Conservation (phyloP, 2,329 filamentous ascomycete genomes). For the Cordyceps fumosorosea region DNA sequence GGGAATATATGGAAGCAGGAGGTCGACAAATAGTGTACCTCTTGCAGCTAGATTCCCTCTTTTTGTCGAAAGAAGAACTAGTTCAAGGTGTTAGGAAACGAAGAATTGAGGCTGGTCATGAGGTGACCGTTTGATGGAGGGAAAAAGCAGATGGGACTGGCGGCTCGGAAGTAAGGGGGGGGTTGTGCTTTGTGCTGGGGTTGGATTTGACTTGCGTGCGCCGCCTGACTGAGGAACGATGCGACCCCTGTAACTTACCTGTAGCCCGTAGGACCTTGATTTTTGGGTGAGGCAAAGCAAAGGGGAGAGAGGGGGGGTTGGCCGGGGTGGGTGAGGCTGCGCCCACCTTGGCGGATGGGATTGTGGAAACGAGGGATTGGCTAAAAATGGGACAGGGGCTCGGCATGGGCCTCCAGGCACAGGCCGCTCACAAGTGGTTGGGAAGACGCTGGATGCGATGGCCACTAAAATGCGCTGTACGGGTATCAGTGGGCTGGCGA, state of each 20-base stretch:
- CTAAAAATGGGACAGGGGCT: not conserved
- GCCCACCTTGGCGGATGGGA: slow-evolving; percentile 2
- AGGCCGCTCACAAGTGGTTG: not conserved
- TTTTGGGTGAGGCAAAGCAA: too few relatives aligned
- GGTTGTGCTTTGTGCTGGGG: not conserved
- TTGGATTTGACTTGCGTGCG: not conserved
- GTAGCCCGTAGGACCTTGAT: not conserved
- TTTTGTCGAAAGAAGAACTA: not conserved
- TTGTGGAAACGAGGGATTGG: not conserved
- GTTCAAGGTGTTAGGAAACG: not conserved
- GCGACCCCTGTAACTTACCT: not conserved
- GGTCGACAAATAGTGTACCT: not conserved
- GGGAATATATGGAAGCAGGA: not conserved
- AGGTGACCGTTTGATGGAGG: not conserved
- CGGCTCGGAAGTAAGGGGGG: not conserved
- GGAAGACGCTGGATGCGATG: not conserved
- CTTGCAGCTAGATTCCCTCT: not conserved
- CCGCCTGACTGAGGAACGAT: slow-evolving; percentile 5
- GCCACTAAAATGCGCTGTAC: too few relatives aligned
- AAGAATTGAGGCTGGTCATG: not conserved
- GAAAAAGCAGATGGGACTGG: not conserved
- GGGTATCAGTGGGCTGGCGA: not conserved
- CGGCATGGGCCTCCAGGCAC: not conserved
- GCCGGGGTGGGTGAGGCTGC: not conserved
- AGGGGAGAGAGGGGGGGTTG: not conserved